Evolutionary conservation across 441 rosid genomes (phyloP).

Genomic region (Pelargonium cotyledonis): DNA sequence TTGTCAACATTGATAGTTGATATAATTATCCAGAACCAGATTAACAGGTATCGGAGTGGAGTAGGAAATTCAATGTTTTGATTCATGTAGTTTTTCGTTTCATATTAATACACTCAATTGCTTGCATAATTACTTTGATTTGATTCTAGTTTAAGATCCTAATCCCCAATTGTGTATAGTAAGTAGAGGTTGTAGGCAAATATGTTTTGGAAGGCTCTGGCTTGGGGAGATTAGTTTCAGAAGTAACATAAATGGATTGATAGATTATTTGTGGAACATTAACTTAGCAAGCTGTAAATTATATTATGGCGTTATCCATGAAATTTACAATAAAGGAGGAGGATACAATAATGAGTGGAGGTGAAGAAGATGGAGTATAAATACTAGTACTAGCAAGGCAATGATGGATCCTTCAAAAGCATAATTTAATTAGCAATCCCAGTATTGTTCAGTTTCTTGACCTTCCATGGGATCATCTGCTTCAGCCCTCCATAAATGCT

Average conservation of each 20-base stretch:
- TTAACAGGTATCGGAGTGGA: background rate
- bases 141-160: too few species aligned
- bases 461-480: slow-evolving; percentile 65
- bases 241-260: too few species aligned
- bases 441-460: slow-evolving; percentile 38
- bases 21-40: too few species aligned
- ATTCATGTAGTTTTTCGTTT: background rate
- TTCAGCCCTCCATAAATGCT: slow-evolving; percentile 54
- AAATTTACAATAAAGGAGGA: too few species aligned
- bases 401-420: background rate
- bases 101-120: background rate
- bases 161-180: too few species aligned
- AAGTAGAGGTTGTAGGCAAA: too few species aligned
- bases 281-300: too few species aligned
- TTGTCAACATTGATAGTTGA: background rate
- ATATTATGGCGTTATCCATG: too few species aligned
- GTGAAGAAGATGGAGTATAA: background rate
- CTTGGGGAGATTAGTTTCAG: too few species aligned
- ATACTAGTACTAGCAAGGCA: background rate
- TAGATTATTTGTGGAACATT: too few species aligned
- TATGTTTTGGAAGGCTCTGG: too few species aligned
- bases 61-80: background rate
- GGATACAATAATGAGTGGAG: background rate
- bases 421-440: slow-evolving; percentile 29
- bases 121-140: background rate